Conservation (phyloP, 176 grass and related monocot species). For the Aegilops speltoides region DNA sequence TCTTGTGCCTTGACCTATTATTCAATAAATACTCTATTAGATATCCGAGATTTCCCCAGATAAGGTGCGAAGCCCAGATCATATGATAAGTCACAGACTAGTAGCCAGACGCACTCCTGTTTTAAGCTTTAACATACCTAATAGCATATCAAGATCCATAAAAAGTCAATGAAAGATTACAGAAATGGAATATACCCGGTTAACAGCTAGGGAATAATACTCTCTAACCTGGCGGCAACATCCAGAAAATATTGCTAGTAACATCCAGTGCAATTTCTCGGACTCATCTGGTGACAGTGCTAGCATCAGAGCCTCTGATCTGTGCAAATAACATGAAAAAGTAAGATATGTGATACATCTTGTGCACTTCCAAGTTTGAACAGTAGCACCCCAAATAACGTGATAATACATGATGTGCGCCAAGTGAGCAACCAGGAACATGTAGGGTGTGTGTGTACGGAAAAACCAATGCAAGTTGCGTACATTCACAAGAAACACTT, state of each 20-base stretch:
- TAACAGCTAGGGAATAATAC: not conserved
- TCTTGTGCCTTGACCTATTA: no score
- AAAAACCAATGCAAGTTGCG: no score
- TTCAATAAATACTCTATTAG: no score
- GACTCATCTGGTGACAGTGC: not conserved
- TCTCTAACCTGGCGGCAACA: not conserved
- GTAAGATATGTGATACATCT: no score
- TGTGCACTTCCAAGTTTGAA: no score
- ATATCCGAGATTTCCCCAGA: no score
- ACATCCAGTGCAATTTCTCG: not conserved
- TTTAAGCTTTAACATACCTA: not conserved
- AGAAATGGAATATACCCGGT: not conserved
- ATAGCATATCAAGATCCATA: not conserved
- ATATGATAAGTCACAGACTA: not conserved
- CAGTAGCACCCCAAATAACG: no score
- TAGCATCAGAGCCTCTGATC: no score
- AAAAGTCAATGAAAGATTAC: not conserved
- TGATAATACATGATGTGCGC: no score
- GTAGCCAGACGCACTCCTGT: not conserved
- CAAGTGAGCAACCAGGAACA: no score
- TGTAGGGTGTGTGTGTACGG: not conserved
- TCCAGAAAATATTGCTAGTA: not conserved
- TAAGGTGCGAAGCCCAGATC: not conserved
- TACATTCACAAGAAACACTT: no score
- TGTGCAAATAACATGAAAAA: no score